Percentiles rank a stretch among this genome's conserved stretches.
These are phyloP conservation scores for Ogataea corticis DNA, from an alignment of 805 yeast species.

Conservation along the genomic window DNA sequence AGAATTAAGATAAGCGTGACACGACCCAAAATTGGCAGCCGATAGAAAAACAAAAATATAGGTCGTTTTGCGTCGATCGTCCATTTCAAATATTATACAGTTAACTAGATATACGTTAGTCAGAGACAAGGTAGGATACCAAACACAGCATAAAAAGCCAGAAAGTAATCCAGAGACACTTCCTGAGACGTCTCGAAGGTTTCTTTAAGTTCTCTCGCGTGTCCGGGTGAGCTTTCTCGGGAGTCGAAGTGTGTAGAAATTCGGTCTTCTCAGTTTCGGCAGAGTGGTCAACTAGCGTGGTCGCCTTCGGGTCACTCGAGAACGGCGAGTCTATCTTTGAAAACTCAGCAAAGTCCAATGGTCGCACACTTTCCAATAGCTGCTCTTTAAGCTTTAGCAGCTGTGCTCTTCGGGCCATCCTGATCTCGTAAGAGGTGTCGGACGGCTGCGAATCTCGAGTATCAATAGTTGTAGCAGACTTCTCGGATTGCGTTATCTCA, in stretches of 20 bases:
- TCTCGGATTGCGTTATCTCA: background rate
- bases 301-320: background rate
- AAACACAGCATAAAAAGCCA: background rate
- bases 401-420: constrained; percentile 4
- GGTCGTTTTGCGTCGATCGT: constrained; percentile 15
- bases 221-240: background rate
- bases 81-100: constrained; percentile 9
- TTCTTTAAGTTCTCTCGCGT: no score
- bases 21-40: constrained; percentile 14
- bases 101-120: constrained; percentile 4
- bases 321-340: background rate
- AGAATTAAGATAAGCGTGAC: constrained; percentile 19
- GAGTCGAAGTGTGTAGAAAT: constrained; percentile 1
- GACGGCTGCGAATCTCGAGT: background rate
- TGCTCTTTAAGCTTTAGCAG: constrained; percentile 5
- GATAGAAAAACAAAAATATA: background rate
- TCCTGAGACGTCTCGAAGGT: no score
- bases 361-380: constrained; percentile 1
- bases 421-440: constrained; percentile 1
- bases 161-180: no score
- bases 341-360: background rate
- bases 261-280: background rate
- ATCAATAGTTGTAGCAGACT: background rate
- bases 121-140: constrained; percentile 15
- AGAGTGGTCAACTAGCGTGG: background rate